Evolutionary conservation across 768 basidiomycete genomes (phyloP).

Genomic region (Lactifluus rugatus): DNA sequence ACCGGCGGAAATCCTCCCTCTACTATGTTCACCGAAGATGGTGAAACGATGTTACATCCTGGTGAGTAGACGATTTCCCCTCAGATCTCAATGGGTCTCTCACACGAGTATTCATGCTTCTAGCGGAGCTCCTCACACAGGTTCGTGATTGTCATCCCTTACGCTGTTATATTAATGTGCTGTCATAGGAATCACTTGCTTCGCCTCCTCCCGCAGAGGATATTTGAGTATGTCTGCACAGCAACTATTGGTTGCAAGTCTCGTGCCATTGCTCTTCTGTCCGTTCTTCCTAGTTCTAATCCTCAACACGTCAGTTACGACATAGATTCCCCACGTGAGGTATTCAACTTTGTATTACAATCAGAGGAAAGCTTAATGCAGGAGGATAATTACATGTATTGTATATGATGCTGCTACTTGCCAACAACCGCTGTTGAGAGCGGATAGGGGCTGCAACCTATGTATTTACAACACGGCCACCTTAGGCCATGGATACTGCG

Average conservation of each 20-base stretch:
- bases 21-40: conserved; percentile 50
- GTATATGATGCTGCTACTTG: conserved; percentile 18
- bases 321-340: conserved; percentile 7
- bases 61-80: conserved; percentile 33
- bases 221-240: neutral
- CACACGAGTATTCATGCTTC: conserved; percentile 3
- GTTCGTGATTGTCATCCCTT: conserved; percentile 26
- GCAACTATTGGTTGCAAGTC: neutral
- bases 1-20: conserved; percentile 37
- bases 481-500: conserved; percentile 50
- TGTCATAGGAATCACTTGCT: conserved; percentile 48
- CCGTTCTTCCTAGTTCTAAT: neutral
- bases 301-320: neutral
- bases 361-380: conserved; percentile 30
- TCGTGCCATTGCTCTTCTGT: neutral
- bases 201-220: conserved; percentile 52
- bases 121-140: conserved; percentile 57
- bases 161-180: conserved; percentile 15
- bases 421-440: conserved; percentile 31
- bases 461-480: conserved; percentile 32
- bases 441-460: conserved; percentile 20
- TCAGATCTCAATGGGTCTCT: conserved; percentile 2
- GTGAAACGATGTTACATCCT: conserved; percentile 58
- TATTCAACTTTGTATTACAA: conserved; percentile 24
- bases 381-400: conserved; percentile 17